Evolutionary conservation across 306 rosid species (phyloP).

Genomic region (Cicer bijugum): DNA sequence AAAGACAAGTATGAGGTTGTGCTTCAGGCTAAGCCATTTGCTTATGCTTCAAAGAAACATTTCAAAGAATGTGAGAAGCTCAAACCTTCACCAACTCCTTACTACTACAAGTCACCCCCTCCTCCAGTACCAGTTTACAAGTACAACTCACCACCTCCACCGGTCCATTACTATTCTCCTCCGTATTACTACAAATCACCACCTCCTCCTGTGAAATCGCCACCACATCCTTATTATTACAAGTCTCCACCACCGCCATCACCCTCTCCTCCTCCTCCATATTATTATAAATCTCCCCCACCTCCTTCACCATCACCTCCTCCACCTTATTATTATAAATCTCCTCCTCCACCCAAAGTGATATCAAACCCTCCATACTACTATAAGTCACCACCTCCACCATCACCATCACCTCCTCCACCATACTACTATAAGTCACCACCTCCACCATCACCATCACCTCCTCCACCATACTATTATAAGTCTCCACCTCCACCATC

Average conservation of each 20-base stretch:
- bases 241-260: background rate
- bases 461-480: constrained; percentile 26
- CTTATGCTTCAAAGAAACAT: constrained; percentile 82
- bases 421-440: constrained; percentile 50
- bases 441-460: constrained; percentile 49
- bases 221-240: background rate
- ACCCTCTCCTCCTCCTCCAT: background rate
- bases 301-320: constrained; percentile 29
- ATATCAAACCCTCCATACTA: background rate
- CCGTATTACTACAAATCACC: background rate
- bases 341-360: constrained; percentile 54
- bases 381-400: constrained; percentile 53
- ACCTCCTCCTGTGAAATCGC: background rate
- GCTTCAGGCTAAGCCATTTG: constrained; percentile 80
- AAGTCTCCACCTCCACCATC: constrained; percentile 49
- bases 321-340: constrained; percentile 1
- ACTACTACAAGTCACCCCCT: constrained; percentile 59
- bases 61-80: constrained; percentile 64
- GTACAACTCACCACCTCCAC: background rate
- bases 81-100: constrained; percentile 72
- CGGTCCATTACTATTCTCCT: background rate
- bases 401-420: background rate
- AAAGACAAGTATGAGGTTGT: constrained; percentile 71
- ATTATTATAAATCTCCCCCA: background rate
- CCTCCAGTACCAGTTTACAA: background rate